phyloP scores from a whole-genome alignment of 768 basidiomycete species.

The Boletus reticulatus region DNA sequence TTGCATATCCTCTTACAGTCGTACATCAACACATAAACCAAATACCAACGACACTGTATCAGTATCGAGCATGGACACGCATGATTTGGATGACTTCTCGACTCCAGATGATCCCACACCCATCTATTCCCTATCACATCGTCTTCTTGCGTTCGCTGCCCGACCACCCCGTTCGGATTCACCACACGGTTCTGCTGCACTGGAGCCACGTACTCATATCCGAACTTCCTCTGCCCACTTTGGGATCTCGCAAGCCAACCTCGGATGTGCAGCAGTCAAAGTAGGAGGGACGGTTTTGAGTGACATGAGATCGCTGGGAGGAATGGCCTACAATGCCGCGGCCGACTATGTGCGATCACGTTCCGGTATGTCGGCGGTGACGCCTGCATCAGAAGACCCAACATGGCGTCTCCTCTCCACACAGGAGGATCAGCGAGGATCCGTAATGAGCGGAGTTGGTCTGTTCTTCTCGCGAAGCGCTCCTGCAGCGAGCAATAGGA shows the following conservation, averaged over 20 bases:
- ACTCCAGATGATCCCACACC: slow-evolving; percentile 24
- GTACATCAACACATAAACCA: slow-evolving; percentile 28
- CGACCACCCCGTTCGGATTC: slow-evolving; percentile 30
- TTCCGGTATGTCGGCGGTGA: slow-evolving; percentile 8
- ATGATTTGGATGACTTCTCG: slow-evolving; percentile 15
- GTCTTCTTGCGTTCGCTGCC: slow-evolving; percentile 61
- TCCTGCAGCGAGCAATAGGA: slow-evolving; percentile 38
- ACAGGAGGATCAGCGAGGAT: slow-evolving; percentile 20
- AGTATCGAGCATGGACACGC: slow-evolving; percentile 31
- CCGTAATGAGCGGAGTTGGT: slow-evolving; percentile 27
- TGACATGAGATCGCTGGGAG: slow-evolving; percentile 65
- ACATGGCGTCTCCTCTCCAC: slow-evolving; percentile 18
- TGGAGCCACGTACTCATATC: slow-evolving; percentile 22
- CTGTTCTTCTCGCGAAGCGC: slow-evolving; percentile 64
- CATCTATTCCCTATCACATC: slow-evolving; percentile 62
- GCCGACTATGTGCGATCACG: slow-evolving; percentile 35
- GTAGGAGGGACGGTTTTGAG: slow-evolving; percentile 62
- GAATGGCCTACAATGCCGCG: slow-evolving; percentile 54
- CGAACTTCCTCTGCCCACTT: slow-evolving; percentile 24
- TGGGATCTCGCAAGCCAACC: slow-evolving; percentile 44
- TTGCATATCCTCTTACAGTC: slow-evolving; percentile 4
- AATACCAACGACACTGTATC: slow-evolving; percentile 40
- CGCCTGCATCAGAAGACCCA: slow-evolving; percentile 5
- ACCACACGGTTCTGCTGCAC: slow-evolving; percentile 14
- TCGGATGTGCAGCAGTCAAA: slow-evolving; percentile 54